Conservation (phyloP, 169 alveolate genomes). For the Condylostoma magnum region DNA sequence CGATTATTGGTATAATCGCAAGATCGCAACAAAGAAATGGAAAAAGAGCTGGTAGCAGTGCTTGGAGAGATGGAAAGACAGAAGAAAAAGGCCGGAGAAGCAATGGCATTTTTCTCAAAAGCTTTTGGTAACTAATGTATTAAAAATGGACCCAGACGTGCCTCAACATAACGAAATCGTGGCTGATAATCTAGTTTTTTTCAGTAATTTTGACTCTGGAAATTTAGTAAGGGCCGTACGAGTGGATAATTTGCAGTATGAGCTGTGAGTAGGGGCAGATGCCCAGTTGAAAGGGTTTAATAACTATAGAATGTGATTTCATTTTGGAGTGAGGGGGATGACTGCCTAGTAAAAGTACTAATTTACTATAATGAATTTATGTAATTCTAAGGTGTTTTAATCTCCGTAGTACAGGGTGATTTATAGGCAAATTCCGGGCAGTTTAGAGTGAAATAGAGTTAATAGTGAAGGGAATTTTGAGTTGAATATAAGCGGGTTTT, state of each 20-base stretch:
- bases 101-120: too few species aligned
- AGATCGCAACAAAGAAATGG: conserved; percentile 6
- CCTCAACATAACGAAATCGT: neutral
- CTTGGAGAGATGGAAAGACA: conserved; percentile 25
- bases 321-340: conserved; percentile 41
- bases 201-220: conserved; percentile 53
- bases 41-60: conserved; percentile 6
- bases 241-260: conserved; percentile 25
- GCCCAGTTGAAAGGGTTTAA: neutral
- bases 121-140: too few species aligned
- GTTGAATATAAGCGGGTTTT: conserved; percentile 5
- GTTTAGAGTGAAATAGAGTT: conserved; percentile 30
- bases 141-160: too few species aligned
- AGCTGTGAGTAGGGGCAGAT: conserved; percentile 52
- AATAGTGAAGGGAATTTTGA: neutral
- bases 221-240: conserved; percentile 31
- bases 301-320: conserved; percentile 31
- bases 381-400: conserved; percentile 40
- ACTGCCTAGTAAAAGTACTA: neutral
- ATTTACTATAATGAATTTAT: conserved; percentile 39
- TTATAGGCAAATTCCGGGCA: conserved; percentile 6
- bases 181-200: conserved; percentile 5
- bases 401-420: conserved; percentile 39
- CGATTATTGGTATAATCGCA: neutral
- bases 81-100: conserved; percentile 21